Evolutionary conservation across 2,329 filamentous ascomycete genomes (phyloP).

Genomic region (Cadophora luteo-olivacea): DNA sequence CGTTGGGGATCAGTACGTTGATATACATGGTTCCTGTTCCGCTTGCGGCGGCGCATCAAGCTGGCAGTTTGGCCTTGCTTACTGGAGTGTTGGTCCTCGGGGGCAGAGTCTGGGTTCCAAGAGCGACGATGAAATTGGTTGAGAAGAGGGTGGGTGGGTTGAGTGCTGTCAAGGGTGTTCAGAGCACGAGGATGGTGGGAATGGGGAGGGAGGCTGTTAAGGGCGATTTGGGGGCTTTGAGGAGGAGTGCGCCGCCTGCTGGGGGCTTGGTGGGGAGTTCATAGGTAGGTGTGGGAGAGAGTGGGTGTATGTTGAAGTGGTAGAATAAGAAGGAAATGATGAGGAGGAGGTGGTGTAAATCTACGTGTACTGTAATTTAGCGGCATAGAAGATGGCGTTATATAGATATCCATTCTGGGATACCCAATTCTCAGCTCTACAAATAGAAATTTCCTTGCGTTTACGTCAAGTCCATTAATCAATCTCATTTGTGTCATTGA

Average conservation of each 20-base stretch:
- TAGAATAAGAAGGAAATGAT: background rate
- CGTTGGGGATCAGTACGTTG: constrained; percentile 87
- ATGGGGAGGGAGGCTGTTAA: constrained; percentile 20
- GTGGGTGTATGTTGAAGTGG: background rate
- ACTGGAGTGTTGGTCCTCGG: constrained; percentile 83
- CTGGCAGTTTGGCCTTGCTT: constrained; percentile 83
- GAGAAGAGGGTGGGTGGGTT: constrained; percentile 45
- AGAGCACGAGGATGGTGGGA: constrained; percentile 8
- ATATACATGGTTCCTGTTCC: constrained; percentile 92
- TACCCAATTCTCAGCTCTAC: constrained; percentile 8
- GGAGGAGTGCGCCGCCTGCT: constrained; percentile 18
- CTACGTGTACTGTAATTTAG: constrained; percentile 9
- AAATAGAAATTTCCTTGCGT: background rate
- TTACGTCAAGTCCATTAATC: no score
- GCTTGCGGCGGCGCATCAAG: constrained; percentile 90
- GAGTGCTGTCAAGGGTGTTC: constrained; percentile 18
- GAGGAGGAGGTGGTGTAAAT: background rate
- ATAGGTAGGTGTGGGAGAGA: background rate
- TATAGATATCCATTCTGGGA: constrained; percentile 15
- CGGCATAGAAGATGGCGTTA: constrained; percentile 14
- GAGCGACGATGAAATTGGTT: constrained; percentile 65
- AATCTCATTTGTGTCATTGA: no score
- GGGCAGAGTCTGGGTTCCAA: constrained; percentile 77
- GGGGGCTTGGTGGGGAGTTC: background rate
- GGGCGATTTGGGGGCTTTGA: constrained; percentile 23